Percentiles rank a stretch among this genome's conserved stretches.
These are phyloP conservation scores for Pseudonitzschia multistriata DNA, from an alignment of 108 stramenopile genomes.

Conservation along the genomic window DNA sequence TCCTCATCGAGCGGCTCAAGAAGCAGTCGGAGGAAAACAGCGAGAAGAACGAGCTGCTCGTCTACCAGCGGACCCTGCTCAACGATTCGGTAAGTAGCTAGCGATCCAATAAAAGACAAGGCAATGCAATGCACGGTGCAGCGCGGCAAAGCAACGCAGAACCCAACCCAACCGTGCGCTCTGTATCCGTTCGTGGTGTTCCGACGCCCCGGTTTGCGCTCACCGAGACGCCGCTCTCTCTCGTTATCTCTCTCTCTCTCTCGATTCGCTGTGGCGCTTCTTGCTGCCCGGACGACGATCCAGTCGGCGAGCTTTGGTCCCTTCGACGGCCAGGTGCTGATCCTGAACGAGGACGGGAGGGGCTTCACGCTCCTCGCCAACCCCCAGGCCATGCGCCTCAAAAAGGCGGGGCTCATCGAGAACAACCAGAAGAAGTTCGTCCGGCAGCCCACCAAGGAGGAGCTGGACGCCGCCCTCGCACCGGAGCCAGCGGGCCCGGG, in stretches of 20 bases:
- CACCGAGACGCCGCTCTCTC: not conserved
- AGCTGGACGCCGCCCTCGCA: slow-evolving; percentile 62
- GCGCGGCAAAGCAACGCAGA: not conserved
- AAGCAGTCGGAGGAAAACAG: slow-evolving; percentile 72
- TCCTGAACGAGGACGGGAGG: slow-evolving; percentile 74
- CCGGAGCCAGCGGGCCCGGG: slow-evolving; percentile 22
- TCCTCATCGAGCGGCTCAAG: slow-evolving; percentile 61
- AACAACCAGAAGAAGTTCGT: slow-evolving; percentile 73
- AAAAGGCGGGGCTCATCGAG: slow-evolving; percentile 76
- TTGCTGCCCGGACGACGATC: not conserved
- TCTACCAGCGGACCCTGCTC: slow-evolving; percentile 64
- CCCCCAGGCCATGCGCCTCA: slow-evolving; percentile 82
- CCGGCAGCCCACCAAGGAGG: slow-evolving; percentile 70
- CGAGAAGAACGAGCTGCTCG: slow-evolving; percentile 72
- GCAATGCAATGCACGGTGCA: not conserved
- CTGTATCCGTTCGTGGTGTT: not conserved
- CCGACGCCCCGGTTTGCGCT: not conserved
- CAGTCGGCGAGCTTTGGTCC: slow-evolving; percentile 76
- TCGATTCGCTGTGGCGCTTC: not conserved
- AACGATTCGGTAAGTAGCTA: slow-evolving; percentile 59
- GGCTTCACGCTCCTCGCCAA: slow-evolving; percentile 71
- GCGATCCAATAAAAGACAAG: too few relatives aligned
- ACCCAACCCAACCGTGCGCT: not conserved
- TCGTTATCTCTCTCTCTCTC: not conserved
- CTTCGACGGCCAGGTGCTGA: slow-evolving; percentile 71